Percentiles rank a stretch among this genome's conserved stretches.
Evolutionary conservation across 2,329 filamentous ascomycete species (phyloP).

Genomic region (Lomentospora prolificans): DNA sequence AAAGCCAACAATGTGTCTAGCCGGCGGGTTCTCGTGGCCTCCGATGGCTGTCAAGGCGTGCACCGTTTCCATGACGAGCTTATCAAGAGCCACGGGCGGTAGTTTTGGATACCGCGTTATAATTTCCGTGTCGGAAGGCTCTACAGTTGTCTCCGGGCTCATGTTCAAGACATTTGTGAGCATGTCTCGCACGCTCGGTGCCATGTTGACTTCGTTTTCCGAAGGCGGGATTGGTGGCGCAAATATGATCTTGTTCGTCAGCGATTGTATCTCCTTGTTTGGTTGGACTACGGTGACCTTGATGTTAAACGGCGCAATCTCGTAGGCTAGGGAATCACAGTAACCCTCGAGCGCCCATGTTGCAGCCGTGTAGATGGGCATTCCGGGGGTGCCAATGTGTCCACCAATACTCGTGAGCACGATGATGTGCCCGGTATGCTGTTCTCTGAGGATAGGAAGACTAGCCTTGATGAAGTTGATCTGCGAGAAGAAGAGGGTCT

Average conservation of each 20-base stretch:
- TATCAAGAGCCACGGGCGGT: conserved; percentile 56
- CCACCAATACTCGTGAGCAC: conserved; percentile 83
- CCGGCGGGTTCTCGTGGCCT: conserved; percentile 90
- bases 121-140: conserved; percentile 27
- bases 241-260: conserved; percentile 80
- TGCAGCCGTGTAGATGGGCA: conserved; percentile 83
- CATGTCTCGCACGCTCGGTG: conserved; percentile 75
- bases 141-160: conserved; percentile 54
- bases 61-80: conserved; percentile 77
- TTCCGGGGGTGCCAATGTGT: conserved; percentile 83
- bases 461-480: conserved; percentile 91
- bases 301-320: conserved; percentile 93
- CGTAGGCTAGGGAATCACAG: conserved; percentile 90
- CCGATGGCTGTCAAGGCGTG: conserved; percentile 86
- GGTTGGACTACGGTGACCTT: conserved; percentile 94
- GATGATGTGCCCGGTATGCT: conserved; percentile 82
- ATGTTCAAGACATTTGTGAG: conserved; percentile 69
- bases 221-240: conserved; percentile 64
- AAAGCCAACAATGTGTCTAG: conserved; percentile 83
- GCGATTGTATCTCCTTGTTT: conserved; percentile 79
- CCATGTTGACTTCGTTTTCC: conserved; percentile 54
- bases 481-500: conserved; percentile 88
- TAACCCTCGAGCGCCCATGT: conserved; percentile 95
- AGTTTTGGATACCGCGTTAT: conserved; percentile 66
- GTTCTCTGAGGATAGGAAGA: conserved; percentile 67